phyloP scores from a whole-genome alignment of 345 rosid species.

The Melaleuca alternifolia region DNA sequence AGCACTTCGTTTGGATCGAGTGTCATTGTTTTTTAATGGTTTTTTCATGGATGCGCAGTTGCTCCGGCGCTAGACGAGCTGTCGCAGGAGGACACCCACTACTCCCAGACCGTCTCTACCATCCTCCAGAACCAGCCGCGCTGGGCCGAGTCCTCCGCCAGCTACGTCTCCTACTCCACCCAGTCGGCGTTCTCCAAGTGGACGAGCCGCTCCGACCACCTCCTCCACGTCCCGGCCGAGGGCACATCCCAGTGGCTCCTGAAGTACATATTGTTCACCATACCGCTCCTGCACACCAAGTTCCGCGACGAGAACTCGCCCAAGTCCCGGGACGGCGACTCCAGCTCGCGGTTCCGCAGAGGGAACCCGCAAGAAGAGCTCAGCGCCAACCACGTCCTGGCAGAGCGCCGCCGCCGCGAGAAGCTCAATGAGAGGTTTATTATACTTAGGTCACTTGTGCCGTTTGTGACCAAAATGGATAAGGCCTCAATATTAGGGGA shows the following conservation, averaged over 20 bases:
- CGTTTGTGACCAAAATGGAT: constrained; percentile 97
- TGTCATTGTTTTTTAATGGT: not conserved
- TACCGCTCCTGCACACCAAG: constrained; percentile 63
- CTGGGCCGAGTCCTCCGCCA: constrained; percentile 35
- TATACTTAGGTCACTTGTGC: constrained; percentile 71
- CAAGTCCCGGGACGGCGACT: constrained; percentile 28
- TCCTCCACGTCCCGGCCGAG: constrained; percentile 20
- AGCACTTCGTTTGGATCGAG: not conserved
- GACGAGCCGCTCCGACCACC: constrained; percentile 28
- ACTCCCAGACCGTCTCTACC: constrained; percentile 84
- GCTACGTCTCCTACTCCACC: constrained; percentile 22
- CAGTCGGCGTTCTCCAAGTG: constrained; percentile 73
- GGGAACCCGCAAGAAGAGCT: constrained; percentile 52
- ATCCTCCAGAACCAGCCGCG: constrained; percentile 58
- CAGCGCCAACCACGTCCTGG: constrained; percentile 82
- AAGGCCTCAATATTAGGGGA: constrained; percentile 95
- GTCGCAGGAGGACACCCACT: constrained; percentile 58
- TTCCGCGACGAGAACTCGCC: constrained; percentile 49
- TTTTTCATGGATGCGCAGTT: constrained; percentile 8
- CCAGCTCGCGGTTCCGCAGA: constrained; percentile 22
- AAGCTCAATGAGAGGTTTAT: constrained; percentile 88
- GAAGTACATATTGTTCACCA: constrained; percentile 65
- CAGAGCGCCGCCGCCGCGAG: constrained; percentile 92
- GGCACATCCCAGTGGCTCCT: constrained; percentile 72
- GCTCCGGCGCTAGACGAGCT: constrained; percentile 30